Evolutionary conservation across 352 stramenopile species (phyloP), one percentile per base, ranked within the genome.

Genomic region (Aphanomyces euteiches): DNA sequence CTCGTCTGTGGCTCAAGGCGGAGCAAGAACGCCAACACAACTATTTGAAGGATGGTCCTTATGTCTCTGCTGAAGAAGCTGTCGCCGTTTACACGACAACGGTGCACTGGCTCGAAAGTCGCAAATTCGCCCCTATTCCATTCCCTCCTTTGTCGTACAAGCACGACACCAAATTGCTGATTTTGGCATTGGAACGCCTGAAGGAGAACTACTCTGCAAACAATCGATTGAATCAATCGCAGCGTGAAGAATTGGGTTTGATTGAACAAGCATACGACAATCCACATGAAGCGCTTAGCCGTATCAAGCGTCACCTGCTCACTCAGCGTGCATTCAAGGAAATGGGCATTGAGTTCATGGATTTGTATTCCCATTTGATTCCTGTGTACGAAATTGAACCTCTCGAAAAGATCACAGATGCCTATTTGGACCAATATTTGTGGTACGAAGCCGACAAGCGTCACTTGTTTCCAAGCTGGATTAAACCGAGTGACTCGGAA

Each of bases 321-420:
- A 99, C 97, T 3, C 97, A 99, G 77, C 89, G 97, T 53, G 98
- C 97, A n/a, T 99, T 99, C 87, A 99, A 99, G 85, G 98, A 99
- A 80, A 96, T 99, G 15, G 88, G 96, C 45, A 99, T 99, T 73
- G 94, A 99, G 78, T 99, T 99, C 73, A 98, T 99, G 94, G 98
- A 99, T 77, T 88, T 99, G 78, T 99, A 99, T 81, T 98, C 92
- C 69, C 97, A 99, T 77, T 79, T 99, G 56, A 96, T 98, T 17
- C 98, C 98, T 0, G 96, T 99, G 37, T 99, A 99, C 82, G 96
- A 98, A 58, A 98, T 99, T 72, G 97, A 99, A 75, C 97, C 97
- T 17, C 79, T 99, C 37, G 98, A 99, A 81, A 99, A 99, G 83
- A 99, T 99, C 74, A 99, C 98, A 3, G 98, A 99, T 76, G 96